phyloP scores from a whole-genome alignment of 1,139 yeast species.

The Blastobotrys apis region DNA sequence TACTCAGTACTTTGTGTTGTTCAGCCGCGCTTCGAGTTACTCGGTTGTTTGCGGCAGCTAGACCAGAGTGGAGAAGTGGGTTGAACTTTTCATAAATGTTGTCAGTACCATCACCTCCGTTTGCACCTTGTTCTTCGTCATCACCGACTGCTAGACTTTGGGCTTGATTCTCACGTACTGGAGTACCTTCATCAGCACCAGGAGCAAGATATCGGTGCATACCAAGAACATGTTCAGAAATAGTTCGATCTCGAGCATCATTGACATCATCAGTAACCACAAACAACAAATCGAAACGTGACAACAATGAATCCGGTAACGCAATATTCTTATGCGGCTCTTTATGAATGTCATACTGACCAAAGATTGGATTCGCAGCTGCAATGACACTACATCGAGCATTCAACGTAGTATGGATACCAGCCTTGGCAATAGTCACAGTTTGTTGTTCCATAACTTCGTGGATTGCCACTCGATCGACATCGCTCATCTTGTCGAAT shows the following conservation, averaged over 20 bases:
- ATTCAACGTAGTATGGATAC: slow-evolving; percentile 92
- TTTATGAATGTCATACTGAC: slow-evolving; percentile 93
- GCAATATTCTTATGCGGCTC: slow-evolving; percentile 98
- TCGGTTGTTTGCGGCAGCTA: slow-evolving; percentile 37
- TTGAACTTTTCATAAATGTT: slow-evolving; percentile 78
- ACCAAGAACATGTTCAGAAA: slow-evolving; percentile 91
- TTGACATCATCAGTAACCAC: slow-evolving; percentile 95
- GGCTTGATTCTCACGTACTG: slow-evolving; percentile 71
- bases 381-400: slow-evolving; percentile 98
- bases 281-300: slow-evolving; percentile 93
- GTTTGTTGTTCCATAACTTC: slow-evolving; percentile 99
- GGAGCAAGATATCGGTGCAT: slow-evolving; percentile 90
- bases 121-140: slow-evolving; percentile 37
- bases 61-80: slow-evolving; percentile 79
- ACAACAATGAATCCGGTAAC: slow-evolving; percentile 88
- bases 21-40: slow-evolving; percentile 27
- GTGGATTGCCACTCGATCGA: slow-evolving; percentile 96
- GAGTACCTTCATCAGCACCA: slow-evolving; percentile 91
- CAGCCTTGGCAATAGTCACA: slow-evolving; percentile 97
- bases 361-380: slow-evolving; percentile 97
- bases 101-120: slow-evolving; percentile 44
- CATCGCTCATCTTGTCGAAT: slow-evolving; percentile 96
- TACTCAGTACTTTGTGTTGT: slow-evolving; percentile 64
- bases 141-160: slow-evolving; percentile 80
- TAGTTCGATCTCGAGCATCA: slow-evolving; percentile 76